These are phyloP conservation scores for Plasmodium inui DNA, from an alignment of 169 alveolate genomes.

Conservation along the genomic window DNA sequence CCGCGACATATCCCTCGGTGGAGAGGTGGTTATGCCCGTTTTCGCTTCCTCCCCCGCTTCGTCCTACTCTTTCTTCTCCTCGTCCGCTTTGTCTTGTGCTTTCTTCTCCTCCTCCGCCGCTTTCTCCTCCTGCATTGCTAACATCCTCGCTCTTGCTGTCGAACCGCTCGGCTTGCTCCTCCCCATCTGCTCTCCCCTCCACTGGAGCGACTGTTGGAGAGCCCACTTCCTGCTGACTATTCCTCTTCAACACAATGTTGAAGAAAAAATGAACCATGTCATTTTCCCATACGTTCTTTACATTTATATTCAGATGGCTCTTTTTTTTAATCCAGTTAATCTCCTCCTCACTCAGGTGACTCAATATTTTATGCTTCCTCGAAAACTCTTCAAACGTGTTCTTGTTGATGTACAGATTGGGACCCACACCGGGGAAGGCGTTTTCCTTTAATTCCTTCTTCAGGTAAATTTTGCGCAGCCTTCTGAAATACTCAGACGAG, in stretches of 20 bases:
- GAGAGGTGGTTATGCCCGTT: background rate
- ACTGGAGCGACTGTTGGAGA: too few relatives aligned
- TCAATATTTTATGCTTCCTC: conserved; percentile 21
- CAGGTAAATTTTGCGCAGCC: conserved; percentile 17
- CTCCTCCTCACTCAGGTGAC: conserved; percentile 39
- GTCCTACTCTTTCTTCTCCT: background rate
- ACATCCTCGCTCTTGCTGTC: too few relatives aligned
- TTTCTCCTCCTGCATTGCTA: too few relatives aligned
- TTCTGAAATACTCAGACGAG: conserved; percentile 37
- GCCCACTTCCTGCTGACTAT: background rate
- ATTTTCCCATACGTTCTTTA: conserved; percentile 67
- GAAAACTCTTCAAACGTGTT: conserved; percentile 38
- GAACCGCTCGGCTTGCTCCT: too few relatives aligned
- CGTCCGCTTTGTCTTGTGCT: background rate
- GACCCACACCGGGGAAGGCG: background rate
- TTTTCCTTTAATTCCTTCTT: conserved; percentile 53
- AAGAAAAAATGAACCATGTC: conserved; percentile 66
- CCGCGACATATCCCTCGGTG: background rate
- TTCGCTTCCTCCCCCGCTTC: background rate
- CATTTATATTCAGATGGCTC: conserved; percentile 48
- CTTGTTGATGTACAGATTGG: conserved; percentile 41
- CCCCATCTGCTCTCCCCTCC: background rate
- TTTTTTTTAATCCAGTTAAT: conserved; percentile 46
- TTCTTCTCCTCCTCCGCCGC: too few relatives aligned
- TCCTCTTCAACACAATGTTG: conserved; percentile 32